Evolutionary conservation across 169 alveolate genomes (phyloP).

Genomic region (Eimeria acervulina): DNA sequence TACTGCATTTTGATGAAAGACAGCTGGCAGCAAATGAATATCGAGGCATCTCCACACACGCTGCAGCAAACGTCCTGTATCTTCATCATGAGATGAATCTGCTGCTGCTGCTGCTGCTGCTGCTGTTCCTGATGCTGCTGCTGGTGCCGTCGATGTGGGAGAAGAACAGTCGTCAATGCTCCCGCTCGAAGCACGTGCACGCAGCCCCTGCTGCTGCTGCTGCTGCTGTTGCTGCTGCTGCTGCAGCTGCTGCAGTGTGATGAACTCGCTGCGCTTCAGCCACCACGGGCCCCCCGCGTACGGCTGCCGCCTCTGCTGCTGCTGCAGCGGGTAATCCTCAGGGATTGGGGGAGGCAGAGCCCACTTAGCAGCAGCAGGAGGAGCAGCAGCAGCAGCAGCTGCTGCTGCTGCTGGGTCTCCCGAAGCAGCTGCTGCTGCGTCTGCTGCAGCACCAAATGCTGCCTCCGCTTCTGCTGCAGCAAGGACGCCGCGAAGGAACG

Average conservation of each 20-base stretch:
- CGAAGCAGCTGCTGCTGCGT: constrained; percentile 21
- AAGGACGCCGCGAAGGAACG: constrained; percentile 15
- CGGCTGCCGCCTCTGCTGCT: constrained; percentile 75
- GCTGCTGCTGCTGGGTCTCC: constrained; percentile 58
- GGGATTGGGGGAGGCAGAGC: constrained; percentile 67
- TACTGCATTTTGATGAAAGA: constrained; percentile 27
- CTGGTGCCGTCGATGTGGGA: neutral
- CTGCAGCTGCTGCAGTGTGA: constrained; percentile 53
- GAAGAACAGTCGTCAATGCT: constrained; percentile 1
- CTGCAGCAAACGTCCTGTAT: constrained; percentile 46
- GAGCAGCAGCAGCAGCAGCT: constrained; percentile 63
- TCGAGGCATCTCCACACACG: constrained; percentile 55
- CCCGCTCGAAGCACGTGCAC: neutral
- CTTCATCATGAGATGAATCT: neutral
- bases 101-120: constrained; percentile 30
- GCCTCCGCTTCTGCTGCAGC: constrained; percentile 68
- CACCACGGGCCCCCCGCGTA: constrained; percentile 79
- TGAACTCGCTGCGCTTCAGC: constrained; percentile 83
- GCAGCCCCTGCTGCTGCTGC: constrained; percentile 75
- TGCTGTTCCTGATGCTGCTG: neutral
- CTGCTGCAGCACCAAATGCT: constrained; percentile 59
- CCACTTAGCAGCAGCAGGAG: constrained; percentile 7
- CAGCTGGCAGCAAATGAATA: constrained; percentile 58
- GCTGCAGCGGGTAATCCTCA: constrained; percentile 67
- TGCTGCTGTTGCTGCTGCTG: constrained; percentile 19